Conservation (phyloP, 2,329 filamentous ascomycete genomes). For the Arthrobotrys sphaeroides region DNA sequence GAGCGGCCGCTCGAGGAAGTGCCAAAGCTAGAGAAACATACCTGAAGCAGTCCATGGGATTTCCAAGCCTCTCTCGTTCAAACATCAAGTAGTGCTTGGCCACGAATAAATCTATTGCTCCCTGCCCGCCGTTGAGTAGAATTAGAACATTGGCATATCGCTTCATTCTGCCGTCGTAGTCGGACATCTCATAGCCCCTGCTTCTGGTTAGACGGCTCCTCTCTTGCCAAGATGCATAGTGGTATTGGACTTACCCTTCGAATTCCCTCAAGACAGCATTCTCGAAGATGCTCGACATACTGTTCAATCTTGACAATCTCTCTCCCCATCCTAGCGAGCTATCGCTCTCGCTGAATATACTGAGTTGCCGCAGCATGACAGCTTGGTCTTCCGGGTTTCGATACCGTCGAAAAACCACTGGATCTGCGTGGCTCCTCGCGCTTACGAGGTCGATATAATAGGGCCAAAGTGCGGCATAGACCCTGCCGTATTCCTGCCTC, state of each 20-base stretch:
- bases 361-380: slow-evolving; percentile 83
- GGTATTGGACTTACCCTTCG: slow-evolving; percentile 67
- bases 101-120: slow-evolving; percentile 84
- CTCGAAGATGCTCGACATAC: slow-evolving; percentile 85
- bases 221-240: background rate
- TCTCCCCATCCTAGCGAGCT: slow-evolving; percentile 77
- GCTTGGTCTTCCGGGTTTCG: slow-evolving; percentile 90
- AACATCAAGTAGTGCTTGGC: slow-evolving; percentile 86
- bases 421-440: slow-evolving; percentile 78
- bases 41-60: slow-evolving; percentile 82
- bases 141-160: slow-evolving; percentile 88
- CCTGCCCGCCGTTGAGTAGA: slow-evolving; percentile 79
- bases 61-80: slow-evolving; percentile 75
- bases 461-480: slow-evolving; percentile 86
- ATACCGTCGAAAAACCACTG: slow-evolving; percentile 85
- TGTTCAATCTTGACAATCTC: slow-evolving; percentile 76
- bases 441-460: slow-evolving; percentile 85
- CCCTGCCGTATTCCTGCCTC: slow-evolving; percentile 86
- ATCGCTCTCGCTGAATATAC: slow-evolving; percentile 81
- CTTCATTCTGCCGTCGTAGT: slow-evolving; percentile 87
- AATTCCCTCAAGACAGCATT: slow-evolving; percentile 91
- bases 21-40: slow-evolving; percentile 59
- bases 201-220: slow-evolving; percentile 15
- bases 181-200: slow-evolving; percentile 81
- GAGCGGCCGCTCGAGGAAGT: background rate